Base-by-base conservation (phyloP, 768 basidiomycete genomes). In the Hericium coralloides region DNA sequence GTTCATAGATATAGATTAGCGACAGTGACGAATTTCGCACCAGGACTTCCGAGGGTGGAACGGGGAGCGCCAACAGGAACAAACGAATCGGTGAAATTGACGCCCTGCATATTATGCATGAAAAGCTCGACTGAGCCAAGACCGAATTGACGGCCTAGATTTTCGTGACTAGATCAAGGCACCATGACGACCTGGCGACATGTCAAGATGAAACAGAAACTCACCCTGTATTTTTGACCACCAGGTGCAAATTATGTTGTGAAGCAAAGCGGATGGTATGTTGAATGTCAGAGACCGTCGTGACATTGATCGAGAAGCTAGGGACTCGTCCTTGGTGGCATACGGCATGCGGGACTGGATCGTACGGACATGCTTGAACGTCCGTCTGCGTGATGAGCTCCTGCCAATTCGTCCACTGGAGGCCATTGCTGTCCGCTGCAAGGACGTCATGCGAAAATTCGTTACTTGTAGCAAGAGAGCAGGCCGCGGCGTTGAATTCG, bases 201-300 rank as follows among this genome's bases (percentile, higher is more conserved):
- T 12, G 20, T 18, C 5, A 41, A 23, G 31, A 49, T 31, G 14
- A 56, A 36, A n/a, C 12, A n/a, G 9, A 12, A 45, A 60, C 8
- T 8, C 48, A 64, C 60, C 63, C 63, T 4, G 63, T 65, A 38
- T 66, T 69, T 57, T 67, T 67, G 9, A 78, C 63, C 2, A 72
- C 71, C 1, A 76, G 62, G 4, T 67, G 66, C 18, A 77, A 61
- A 57, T 76, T 74, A 52, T 72, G 65, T 38, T 63, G 59, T 4
- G 45, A 61, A 0, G 71, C 74, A 58, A 79, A 78, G 22, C 64
- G 66, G 17, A 78, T 66, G 3, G 73, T 66, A 25, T 68, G 72
- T 59, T 75, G 75, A 1, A 79, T 60, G 3, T 43, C 41, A 17
- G 15, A 15, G 18, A 43, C 18, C 17, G 5, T 15, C 41, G 41